Evolutionary conservation across 371 early-diverging fungal genomes (phyloP).

Genomic region (Mortierella sp.): DNA sequence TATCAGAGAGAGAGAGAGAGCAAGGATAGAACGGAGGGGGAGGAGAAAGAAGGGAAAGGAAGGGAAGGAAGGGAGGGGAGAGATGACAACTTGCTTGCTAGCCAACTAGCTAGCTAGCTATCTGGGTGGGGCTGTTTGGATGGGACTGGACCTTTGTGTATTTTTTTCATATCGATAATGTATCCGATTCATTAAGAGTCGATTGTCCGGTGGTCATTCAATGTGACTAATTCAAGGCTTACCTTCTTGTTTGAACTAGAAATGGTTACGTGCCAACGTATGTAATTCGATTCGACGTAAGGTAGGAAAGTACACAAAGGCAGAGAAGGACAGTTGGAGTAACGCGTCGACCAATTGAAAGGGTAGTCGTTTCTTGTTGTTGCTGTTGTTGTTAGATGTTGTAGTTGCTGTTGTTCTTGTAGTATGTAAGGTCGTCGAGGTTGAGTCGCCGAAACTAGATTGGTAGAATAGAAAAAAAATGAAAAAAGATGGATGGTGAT

Average conservation of each 20-base stretch:
- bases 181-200: background rate
- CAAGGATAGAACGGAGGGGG: background rate
- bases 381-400: background rate
- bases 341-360: background rate
- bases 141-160: background rate
- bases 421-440: background rate
- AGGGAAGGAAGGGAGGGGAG: background rate
- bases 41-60: background rate
- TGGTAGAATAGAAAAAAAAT: slow-evolving; percentile 3
- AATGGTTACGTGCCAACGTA: background rate
- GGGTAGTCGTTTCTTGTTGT: background rate
- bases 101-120: too few relatives aligned
- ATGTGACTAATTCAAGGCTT: background rate
- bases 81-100: background rate
- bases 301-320: background rate
- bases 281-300: background rate
- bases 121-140: background rate
- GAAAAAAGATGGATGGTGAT: background rate
- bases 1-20: background rate
- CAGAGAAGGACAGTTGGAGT: background rate
- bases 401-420: background rate
- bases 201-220: background rate
- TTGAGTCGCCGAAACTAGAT: background rate
- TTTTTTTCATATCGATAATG: background rate
- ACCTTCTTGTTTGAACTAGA: slow-evolving; percentile 6